Conservation (phyloP, 2,329 filamentous ascomycete species). For the Botryosphaeria dothidea region DNA sequence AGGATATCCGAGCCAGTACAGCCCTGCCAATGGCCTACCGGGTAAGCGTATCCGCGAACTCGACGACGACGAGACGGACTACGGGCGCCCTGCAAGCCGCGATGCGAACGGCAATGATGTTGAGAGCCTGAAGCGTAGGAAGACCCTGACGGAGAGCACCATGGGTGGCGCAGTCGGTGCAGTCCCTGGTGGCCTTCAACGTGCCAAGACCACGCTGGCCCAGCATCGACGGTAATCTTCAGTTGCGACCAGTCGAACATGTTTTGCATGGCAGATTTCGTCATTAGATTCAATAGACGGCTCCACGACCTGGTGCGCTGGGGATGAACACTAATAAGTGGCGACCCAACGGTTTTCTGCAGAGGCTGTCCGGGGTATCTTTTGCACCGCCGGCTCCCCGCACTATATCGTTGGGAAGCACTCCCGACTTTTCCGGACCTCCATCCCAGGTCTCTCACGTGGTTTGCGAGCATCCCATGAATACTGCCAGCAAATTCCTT, state of each 20-base stretch:
- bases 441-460: constrained; percentile 7
- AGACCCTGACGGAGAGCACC: constrained; percentile 67
- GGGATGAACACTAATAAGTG: constrained; percentile 18
- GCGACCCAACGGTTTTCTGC: background rate
- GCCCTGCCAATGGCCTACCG: constrained; percentile 65
- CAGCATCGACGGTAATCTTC: constrained; percentile 18
- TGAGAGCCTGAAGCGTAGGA: constrained; percentile 73
- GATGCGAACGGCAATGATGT: constrained; percentile 57
- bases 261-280: constrained; percentile 19
- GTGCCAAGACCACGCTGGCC: constrained; percentile 15
- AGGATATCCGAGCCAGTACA: constrained; percentile 64
- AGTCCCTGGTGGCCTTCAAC: constrained; percentile 36
- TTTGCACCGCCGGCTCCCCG: constrained; percentile 6
- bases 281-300: constrained; percentile 20
- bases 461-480: constrained; percentile 12
- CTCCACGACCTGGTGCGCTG: constrained; percentile 14
- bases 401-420: constrained; percentile 6
- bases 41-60: constrained; percentile 63
- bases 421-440: constrained; percentile 8
- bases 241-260: background rate
- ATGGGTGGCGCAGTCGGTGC: constrained; percentile 41
- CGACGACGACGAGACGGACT: constrained; percentile 65
- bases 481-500: constrained; percentile 9
- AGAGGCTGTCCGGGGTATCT: background rate
- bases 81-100: constrained; percentile 63